Base-by-base conservation (phyloP, 352 stramenopile genomes). In the Globisporangium lucens region DNA sequence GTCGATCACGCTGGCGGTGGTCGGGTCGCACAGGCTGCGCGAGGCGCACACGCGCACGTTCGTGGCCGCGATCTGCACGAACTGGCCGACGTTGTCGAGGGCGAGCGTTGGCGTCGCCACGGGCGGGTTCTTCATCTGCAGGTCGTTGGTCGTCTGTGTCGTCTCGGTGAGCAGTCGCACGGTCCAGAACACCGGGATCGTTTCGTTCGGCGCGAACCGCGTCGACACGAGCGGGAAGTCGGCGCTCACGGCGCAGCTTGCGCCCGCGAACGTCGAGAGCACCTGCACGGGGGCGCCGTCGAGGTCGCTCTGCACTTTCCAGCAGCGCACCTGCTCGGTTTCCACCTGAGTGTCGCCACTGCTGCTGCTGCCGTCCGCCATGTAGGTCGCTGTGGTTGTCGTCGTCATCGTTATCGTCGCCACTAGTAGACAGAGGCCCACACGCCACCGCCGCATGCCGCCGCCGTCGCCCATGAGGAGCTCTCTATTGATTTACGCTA, bases 11-110 rank as follows among this genome's bases (percentile, higher is more conserved):
- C 66, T 41, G 1, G 52, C 24, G 15, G 67, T 65, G 7, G 69
- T 76, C 43, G 80, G 79, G 27, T 77, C 73, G 66, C 82, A 89
- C 52, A 73, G 59, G 27, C 67, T 47, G 3, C 65, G 57, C 3
- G 72, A 70, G 12, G 56, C 49, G 51, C 83, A 91, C 7, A 75
- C 75, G 35, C 79, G 78, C 9, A 79, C 66, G 59, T 83, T 83
- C 9, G 74, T 87, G 22, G 66, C 73, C 6, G 73, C 30, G 74
- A 89, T 89, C 70, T 89, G 77, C 62, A 79, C 74, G 20, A 29
- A 27, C 51, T 68, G 22, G 38, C 67, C 66, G 5, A 33, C n/a
- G 59, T 82, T 58, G 68, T 81, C 75, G 3, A 69, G 55, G 47
- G 60, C 72, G n/a, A 77, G 65, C 3, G 78, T 75, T 17, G 69